phyloP scores from a whole-genome alignment of 768 basidiomycete species.

The Mycena olivaceomarginata region DNA sequence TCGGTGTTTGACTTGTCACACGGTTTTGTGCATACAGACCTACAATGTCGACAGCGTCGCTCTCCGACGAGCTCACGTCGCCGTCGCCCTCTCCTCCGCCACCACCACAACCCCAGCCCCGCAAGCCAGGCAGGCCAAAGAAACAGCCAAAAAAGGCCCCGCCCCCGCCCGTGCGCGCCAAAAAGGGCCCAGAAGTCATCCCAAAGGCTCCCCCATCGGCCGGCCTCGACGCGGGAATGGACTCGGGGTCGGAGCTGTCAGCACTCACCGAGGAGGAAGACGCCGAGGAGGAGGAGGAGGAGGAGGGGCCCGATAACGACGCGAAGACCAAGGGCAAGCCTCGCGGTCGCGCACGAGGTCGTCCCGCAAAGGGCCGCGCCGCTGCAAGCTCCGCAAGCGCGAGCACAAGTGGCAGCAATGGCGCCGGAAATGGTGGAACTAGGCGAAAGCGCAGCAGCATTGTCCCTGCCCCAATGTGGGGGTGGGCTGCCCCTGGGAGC shows the following conservation, averaged over 20 bases:
- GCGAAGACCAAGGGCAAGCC: constrained; percentile 51
- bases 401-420: constrained; percentile 37
- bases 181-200: background rate
- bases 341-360: constrained; percentile 44
- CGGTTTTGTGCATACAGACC: background rate
- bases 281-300: constrained; percentile 50
- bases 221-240: constrained; percentile 65
- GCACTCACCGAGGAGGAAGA: constrained; percentile 89
- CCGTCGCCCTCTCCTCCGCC: constrained; percentile 34
- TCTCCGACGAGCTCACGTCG: constrained; percentile 34
- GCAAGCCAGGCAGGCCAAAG: constrained; percentile 36
- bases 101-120: constrained; percentile 2
- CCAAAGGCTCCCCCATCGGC: constrained; percentile 43
- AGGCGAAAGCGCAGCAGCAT: constrained; percentile 79
- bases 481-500: constrained; percentile 80
- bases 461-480: constrained; percentile 91
- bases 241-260: constrained; percentile 83
- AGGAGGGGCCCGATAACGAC: constrained; percentile 52
- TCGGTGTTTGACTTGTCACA: background rate
- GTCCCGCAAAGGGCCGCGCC: constrained; percentile 38
- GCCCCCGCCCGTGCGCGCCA: constrained; percentile 21
- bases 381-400: constrained; percentile 35
- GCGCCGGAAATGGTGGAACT: constrained; percentile 49
- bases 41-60: constrained; percentile 36
- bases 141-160: constrained; percentile 36